Base-by-base conservation (phyloP, 495 filamentous ascomycete species). In the Xylaria cubensis region DNA sequence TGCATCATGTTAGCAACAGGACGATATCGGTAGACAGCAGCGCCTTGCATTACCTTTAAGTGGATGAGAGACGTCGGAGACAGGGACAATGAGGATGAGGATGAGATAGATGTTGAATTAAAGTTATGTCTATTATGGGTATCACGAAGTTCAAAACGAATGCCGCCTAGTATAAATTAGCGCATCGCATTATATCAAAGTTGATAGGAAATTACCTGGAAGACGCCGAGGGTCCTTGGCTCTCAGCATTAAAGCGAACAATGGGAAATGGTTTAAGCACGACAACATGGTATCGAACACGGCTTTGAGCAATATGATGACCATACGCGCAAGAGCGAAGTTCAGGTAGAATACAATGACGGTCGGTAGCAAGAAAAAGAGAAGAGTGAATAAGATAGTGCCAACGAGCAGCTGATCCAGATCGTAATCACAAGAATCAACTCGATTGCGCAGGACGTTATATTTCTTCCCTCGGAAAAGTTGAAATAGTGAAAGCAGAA, bases 351-450 rank as follows among this genome's bases (percentile, higher is more conserved):
- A 99, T 12, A 98, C 97, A 53, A 95, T 86, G 36, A 99, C 93
- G 3, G 96, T 99, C 0, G 96, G 97, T 0, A 98, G 86, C 26
- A 99, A 86, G 79, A 98, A 99, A 84, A 97, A 97, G 1, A 98
- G 88, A 15, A 98, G 87, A 2, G 97, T 98, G 75, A 99, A 99
- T 10, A 99, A 86, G 29, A 98, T 98, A 1, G 96, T 98, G 42
- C 96, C 96, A 17, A 99, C 90, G 8, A 99, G 90, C 4, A 99
- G 90, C 80, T 99, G 97, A 78, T 99, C 96, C 21, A 99, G 91
- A 79, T 97, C 96, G 80, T 99, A 99, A 81, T 99, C 96, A 85
- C 97, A 99, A 48, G 94, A 95, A 79, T 99, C 96, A 74, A 98
- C 98, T 79, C 96, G 94, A 75, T 98, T 98, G 73, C 96, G 90